Percentiles rank a stretch among this genome's conserved stretches.
phyloP scores from a whole-genome alignment of 1,284 basidiomycete species.

The Puccinia coronata region DNA sequence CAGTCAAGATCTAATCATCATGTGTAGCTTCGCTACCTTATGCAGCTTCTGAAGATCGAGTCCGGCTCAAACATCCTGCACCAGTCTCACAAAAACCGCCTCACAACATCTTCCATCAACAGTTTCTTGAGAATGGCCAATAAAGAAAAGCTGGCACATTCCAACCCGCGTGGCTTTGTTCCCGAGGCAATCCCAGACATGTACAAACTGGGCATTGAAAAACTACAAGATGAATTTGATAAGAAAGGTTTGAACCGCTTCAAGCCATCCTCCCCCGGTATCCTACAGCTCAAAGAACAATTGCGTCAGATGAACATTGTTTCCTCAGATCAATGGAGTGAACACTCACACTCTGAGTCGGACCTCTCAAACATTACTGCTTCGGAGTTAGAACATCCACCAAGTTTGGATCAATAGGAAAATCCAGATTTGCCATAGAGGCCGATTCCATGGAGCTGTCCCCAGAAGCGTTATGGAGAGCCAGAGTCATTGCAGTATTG shows the following conservation, averaged over 20 bases:
- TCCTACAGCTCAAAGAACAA: background rate
- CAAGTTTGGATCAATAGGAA: no score
- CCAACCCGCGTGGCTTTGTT: background rate
- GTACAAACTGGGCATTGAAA: background rate
- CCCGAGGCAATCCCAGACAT: background rate
- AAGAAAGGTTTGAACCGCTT: background rate
- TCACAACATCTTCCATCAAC: background rate
- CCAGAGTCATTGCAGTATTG: no score
- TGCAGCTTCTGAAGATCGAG: background rate
- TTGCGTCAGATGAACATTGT: no score
- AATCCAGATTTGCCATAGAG: no score
- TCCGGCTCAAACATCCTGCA: background rate
- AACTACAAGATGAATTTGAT: conserved; percentile 10
- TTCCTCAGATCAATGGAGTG: no score
- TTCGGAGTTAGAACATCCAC: no score
- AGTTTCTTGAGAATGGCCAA: conserved; percentile 14
- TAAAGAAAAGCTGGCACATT: background rate
- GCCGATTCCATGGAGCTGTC: no score
- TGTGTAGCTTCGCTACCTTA: background rate
- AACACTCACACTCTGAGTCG: no score
- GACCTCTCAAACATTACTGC: no score
- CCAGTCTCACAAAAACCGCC: conserved; percentile 7
- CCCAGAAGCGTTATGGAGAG: no score
- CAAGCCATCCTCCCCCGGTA: background rate
- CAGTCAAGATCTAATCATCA: background rate